phyloP scores from a whole-genome alignment of 441 rosid species.

The Erodium chrysanthum region DNA sequence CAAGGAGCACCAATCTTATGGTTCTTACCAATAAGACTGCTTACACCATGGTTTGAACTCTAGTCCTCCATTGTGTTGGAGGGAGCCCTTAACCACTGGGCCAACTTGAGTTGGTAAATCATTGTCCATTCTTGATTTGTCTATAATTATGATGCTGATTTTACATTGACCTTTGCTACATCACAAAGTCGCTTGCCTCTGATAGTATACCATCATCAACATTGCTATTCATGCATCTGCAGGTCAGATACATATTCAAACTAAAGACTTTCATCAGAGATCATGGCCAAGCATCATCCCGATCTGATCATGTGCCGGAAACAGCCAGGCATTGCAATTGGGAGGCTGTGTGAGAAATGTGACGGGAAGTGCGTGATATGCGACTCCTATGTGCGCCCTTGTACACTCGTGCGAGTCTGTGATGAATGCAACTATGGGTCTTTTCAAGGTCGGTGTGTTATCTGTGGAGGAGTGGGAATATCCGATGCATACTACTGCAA shows the following conservation, averaged over 20 bases:
- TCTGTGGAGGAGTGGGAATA: constrained; percentile 86
- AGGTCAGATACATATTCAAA: constrained; percentile 7
- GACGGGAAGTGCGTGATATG: constrained; percentile 84
- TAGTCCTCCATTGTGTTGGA: too few species aligned
- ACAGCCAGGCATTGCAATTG: constrained; percentile 88
- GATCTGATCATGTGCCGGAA: constrained; percentile 87
- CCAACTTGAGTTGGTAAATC: too few species aligned
- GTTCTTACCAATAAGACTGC: too few species aligned
- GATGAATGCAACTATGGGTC: constrained; percentile 91
- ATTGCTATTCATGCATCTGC: not conserved
- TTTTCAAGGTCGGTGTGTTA: constrained; percentile 79
- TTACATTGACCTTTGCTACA: not conserved
- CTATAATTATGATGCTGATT: too few species aligned
- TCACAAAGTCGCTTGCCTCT: not conserved
- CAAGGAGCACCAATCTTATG: too few species aligned
- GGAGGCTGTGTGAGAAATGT: constrained; percentile 70
- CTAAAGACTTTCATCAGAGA: constrained; percentile 12
- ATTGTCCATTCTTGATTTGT: too few species aligned
- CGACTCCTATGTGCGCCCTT: constrained; percentile 75
- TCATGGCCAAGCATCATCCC: constrained; percentile 90
- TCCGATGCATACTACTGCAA: constrained; percentile 82
- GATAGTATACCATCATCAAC: not conserved
- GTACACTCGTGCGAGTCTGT: constrained; percentile 83
- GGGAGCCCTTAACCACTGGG: too few species aligned
- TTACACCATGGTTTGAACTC: too few species aligned